phyloP scores from a whole-genome alignment of 164 flowering plant species.

The Aristolochia fimbriata region DNA sequence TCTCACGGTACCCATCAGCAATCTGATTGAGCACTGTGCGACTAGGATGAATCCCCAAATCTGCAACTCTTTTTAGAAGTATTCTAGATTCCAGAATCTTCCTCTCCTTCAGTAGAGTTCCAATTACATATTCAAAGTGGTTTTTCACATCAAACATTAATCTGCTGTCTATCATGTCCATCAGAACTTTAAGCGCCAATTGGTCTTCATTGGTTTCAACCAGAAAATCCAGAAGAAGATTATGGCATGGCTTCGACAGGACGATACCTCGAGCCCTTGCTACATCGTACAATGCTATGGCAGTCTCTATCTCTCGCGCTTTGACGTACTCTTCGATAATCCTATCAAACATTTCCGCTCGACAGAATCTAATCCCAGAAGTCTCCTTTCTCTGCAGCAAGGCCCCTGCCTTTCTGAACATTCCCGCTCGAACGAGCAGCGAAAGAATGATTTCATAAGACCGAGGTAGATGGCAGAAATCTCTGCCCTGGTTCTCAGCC shows the following conservation, averaged over 20 bases:
- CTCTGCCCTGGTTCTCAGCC: slow-evolving; percentile 32
- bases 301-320: slow-evolving; percentile 31
- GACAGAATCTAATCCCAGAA: slow-evolving; percentile 31
- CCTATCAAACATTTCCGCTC: slow-evolving; percentile 25
- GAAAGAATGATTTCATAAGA: slow-evolving; percentile 54
- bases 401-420: slow-evolving; percentile 38
- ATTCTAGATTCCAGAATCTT: slow-evolving; percentile 62
- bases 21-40: slow-evolving; percentile 32
- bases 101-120: slow-evolving; percentile 38
- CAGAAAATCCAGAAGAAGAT: slow-evolving; percentile 32
- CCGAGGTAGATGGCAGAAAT: slow-evolving; percentile 42
- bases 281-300: slow-evolving; percentile 32
- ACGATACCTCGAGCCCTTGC: slow-evolving; percentile 31
- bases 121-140: slow-evolving; percentile 27
- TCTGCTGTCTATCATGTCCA: slow-evolving; percentile 41
- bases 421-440: slow-evolving; percentile 43
- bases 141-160: slow-evolving; percentile 18
- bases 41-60: slow-evolving; percentile 38
- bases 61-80: slow-evolving; percentile 36
- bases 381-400: slow-evolving; percentile 34
- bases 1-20: slow-evolving; percentile 52
- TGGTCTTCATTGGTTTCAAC: slow-evolving; percentile 28
- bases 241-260: slow-evolving; percentile 37
- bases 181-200: slow-evolving; percentile 31
- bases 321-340: slow-evolving; percentile 44